phyloP scores from a whole-genome alignment of 192 early-diverging fungal species.

The Phlyctochytrium arcticum region DNA sequence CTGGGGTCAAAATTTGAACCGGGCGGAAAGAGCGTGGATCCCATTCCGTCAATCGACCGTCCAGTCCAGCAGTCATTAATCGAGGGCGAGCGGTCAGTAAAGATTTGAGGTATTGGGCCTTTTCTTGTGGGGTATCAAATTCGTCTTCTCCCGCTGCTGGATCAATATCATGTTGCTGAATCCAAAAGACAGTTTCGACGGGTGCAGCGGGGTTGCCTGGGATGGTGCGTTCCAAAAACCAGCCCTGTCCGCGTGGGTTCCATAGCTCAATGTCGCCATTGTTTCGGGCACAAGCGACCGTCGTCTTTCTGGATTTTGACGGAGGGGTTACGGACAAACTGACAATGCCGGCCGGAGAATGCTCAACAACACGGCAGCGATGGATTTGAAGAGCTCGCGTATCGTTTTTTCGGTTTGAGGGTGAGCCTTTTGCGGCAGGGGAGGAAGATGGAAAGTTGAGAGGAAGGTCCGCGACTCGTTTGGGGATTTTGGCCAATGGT shows the following conservation, averaged over 20 bases:
- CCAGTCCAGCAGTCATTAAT: conserved; percentile 82
- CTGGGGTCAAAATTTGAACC: conserved; percentile 63
- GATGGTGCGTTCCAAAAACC: conserved; percentile 81
- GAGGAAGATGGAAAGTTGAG: too few species aligned
- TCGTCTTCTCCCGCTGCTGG: conserved; percentile 67
- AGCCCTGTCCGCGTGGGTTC: conserved; percentile 59
- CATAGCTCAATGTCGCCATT: conserved; percentile 96
- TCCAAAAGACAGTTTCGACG: conserved; percentile 80
- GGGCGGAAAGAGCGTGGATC: conserved; percentile 54
- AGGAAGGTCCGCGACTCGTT: too few species aligned
- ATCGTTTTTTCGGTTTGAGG: too few species aligned
- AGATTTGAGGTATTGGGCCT: conserved; percentile 38
- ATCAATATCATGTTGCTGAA: conserved; percentile 58
- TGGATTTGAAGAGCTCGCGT: conserved; percentile 26
- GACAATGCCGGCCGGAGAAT: conserved; percentile 79
- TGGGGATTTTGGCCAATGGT: too few species aligned
- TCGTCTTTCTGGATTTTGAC: background rate
- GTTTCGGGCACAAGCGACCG: conserved; percentile 77
- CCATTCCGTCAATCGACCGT: conserved; percentile 84
- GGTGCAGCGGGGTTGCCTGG: conserved; percentile 70
- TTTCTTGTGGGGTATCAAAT: conserved; percentile 47
- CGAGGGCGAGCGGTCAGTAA: conserved; percentile 55
- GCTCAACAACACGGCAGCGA: conserved; percentile 73
- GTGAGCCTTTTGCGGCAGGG: too few species aligned
- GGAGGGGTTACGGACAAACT: conserved; percentile 73